Percentiles rank a stretch among this genome's conserved stretches.
Conservation (phyloP, 805 yeast species). For the Kockiozyma suomiensis region DNA sequence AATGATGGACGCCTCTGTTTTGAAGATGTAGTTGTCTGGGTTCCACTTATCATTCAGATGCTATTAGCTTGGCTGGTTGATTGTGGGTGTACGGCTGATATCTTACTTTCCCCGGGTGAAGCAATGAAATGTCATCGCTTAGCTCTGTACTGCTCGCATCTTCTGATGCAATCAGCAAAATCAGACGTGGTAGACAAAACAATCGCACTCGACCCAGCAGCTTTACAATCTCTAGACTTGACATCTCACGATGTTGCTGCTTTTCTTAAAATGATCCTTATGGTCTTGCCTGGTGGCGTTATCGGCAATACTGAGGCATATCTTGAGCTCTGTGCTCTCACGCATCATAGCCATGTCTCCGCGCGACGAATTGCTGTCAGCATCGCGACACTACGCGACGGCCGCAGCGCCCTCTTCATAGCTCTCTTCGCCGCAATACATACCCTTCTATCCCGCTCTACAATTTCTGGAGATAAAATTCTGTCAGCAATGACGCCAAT, state of each 20-base stretch:
- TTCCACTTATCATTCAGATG: constrained; percentile 6
- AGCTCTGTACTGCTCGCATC: constrained; percentile 11
- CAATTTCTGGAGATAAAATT: neutral
- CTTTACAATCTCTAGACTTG: neutral
- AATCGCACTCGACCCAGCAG: neutral
- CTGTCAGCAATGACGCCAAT: neutral
- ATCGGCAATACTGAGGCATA: neutral
- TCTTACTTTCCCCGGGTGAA: neutral
- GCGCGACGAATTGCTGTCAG: neutral
- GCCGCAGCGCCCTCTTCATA: neutral
- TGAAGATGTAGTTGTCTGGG: neutral
- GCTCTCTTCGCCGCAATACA: neutral
- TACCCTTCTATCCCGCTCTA: neutral
- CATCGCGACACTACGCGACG: neutral
- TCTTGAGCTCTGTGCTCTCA: neutral
- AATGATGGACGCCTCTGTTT: neutral
- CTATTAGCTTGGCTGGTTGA: neutral
- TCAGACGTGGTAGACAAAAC: neutral
- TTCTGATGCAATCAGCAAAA: neutral
- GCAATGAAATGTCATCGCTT: constrained; percentile 7
- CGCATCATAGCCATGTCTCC: neutral
- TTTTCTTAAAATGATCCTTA: constrained; percentile 4
- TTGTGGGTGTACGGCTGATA: neutral
- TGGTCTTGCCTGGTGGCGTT: constrained; percentile 9
- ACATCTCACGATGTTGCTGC: constrained; percentile 4